Base-by-base conservation (phyloP, 2,329 filamentous ascomycete species). In the Immersiporthe knoxdaviesiana region DNA sequence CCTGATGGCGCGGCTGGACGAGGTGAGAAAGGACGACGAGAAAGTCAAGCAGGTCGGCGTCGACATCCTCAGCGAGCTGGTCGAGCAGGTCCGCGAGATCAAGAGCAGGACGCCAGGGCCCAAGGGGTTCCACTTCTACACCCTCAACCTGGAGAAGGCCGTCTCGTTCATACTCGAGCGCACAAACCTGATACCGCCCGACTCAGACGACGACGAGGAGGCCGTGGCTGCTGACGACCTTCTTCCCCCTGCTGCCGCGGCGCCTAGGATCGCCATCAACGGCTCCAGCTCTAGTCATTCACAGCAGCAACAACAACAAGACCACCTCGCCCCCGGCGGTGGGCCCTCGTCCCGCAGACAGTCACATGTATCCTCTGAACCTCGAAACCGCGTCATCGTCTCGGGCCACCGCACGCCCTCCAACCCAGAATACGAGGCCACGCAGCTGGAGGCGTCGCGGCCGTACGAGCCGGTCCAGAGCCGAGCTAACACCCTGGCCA, bases 41-140 rank as follows among this genome's bases (percentile, higher is more conserved):
- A 87, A 89, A 74, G 92, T 96, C 66, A 96, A 96, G 84, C 85
- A 84, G 72, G 88, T 92, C 0, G 92, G 93, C 59, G 91, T 96
- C 21, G 90, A 94, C 76, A 92, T 98, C 66, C 78, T 99, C 70
- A 90, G 89, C 75, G 94, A 97, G 76, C 88, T 98, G 62, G 88
- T 98, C 21, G 89, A 93, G 72, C 88, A 90, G 75, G 88, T 98
- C 77, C 92, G 91, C 73, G 74, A 85, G 68, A 83, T 90, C 72
- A 88, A 88, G 75, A 82, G 78, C 76, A 82, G 83, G 73, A 85
- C 83, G 0, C 82, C 84, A 14, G 86, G 87, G 3, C 91, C 89
- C 27, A 86, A 89, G 74, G 96, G 96, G 7, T 97, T 97, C 80
- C 96, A 99, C 78, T 98, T 99, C 81, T 99, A 97, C 80, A 98